A percentile compares a stretch with the other conserved stretches of the same genome.
These are phyloP conservation scores for Coemansia sp. DNA, from an alignment of 192 early-diverging fungal genomes.

Conservation along the genomic window DNA sequence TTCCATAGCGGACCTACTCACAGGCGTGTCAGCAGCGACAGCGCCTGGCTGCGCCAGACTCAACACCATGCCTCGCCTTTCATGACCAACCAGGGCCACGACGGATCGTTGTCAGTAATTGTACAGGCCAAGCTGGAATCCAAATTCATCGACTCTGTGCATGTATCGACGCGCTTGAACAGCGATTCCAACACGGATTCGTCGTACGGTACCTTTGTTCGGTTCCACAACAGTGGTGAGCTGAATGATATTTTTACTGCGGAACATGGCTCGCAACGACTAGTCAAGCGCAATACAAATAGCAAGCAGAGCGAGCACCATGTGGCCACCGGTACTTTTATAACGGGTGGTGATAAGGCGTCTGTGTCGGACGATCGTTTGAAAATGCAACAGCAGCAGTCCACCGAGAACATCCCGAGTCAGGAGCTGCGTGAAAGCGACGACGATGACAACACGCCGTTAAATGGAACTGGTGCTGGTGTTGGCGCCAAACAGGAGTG, in stretches of 20 bases:
- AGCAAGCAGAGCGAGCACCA: not conserved
- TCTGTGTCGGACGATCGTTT: not conserved
- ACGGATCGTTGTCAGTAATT: slow-evolving; percentile 38
- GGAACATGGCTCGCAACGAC: not conserved
- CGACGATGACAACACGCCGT: not conserved
- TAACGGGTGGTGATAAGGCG: not conserved
- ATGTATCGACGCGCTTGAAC: slow-evolving; percentile 39
- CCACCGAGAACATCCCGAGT: not conserved
- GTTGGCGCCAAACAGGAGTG: not conserved
- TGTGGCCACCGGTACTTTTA: not conserved
- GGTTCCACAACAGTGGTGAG: slow-evolving; percentile 52
- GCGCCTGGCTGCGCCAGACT: slow-evolving; percentile 5
- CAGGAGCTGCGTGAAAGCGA: not conserved
- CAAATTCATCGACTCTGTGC: slow-evolving; percentile 30
- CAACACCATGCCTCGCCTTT: slow-evolving; percentile 1
- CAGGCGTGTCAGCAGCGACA: slow-evolving; percentile 23
- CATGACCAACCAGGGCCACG: slow-evolving; percentile 44
- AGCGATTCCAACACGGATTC: slow-evolving; percentile 34
- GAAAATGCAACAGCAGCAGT: slow-evolving; percentile 1
- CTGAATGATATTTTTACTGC: slow-evolving; percentile 38
- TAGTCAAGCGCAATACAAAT: not conserved
- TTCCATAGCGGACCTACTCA: slow-evolving; percentile 7
- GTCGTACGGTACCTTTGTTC: slow-evolving; percentile 52
- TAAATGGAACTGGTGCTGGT: not conserved
- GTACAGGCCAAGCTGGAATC: slow-evolving; percentile 45